A percentile compares a stretch with the other conserved stretches of the same genome.
These are phyloP conservation scores for Penicillium vulpinum DNA, from an alignment of 2,329 filamentous ascomycete genomes.

Conservation along the genomic window DNA sequence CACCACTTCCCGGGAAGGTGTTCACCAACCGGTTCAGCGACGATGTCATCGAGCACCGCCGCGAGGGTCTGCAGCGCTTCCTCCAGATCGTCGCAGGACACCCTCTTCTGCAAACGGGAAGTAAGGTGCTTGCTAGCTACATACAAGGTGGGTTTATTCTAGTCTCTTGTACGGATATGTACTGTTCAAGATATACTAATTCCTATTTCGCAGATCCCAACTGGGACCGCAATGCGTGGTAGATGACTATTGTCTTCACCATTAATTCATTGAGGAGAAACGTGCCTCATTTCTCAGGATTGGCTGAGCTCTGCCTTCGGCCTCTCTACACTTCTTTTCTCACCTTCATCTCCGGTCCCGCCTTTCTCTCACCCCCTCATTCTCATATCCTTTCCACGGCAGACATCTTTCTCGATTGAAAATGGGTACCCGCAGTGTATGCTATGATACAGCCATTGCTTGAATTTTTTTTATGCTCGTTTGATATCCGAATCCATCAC, in stretches of 20 bases:
- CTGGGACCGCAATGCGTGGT: slow-evolving; percentile 92
- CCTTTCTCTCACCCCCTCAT: not conserved
- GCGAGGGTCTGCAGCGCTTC: slow-evolving; percentile 91
- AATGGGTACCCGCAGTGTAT: slow-evolving; percentile 15
- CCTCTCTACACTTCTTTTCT: not conserved
- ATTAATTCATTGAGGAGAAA: slow-evolving; percentile 6
- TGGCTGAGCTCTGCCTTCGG: not conserved
- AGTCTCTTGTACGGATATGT: not conserved
- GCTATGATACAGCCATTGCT: slow-evolving; percentile 16
- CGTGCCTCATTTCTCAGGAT: not conserved
- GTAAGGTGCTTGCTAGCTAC: slow-evolving; percentile 93
- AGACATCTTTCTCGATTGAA: slow-evolving; percentile 4
- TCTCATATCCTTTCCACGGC: slow-evolving; percentile 7
- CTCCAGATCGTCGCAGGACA: slow-evolving; percentile 97
- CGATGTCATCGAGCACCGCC: slow-evolving; percentile 92
- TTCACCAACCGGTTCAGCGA: slow-evolving; percentile 98
- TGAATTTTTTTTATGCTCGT: slow-evolving; percentile 7
- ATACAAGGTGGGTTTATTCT: slow-evolving; percentile 72
- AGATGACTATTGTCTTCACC: slow-evolving; percentile 13
- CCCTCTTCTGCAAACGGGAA: slow-evolving; percentile 93
- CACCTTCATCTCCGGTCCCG: not conserved
- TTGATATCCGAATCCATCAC: slow-evolving; percentile 16
- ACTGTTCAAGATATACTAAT: slow-evolving; percentile 13
- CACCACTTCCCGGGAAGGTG: slow-evolving; percentile 92
- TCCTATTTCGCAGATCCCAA: slow-evolving; percentile 45